Base-by-base conservation (phyloP, 345 rosid species). In the Acer saccharum region DNA sequence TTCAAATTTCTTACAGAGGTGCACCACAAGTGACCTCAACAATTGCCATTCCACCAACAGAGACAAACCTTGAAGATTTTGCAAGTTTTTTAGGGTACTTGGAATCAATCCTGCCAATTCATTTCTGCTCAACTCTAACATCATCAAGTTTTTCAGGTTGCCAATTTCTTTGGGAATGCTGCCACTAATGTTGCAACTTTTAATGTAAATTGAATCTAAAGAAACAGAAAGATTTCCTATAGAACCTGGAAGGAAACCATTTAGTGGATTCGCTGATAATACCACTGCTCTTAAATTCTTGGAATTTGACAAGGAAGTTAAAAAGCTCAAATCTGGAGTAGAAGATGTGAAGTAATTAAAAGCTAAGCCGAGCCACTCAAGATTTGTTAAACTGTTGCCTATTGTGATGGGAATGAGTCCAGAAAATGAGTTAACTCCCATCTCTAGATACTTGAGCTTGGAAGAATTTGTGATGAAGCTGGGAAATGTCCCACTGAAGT, bases 281-380 rank as follows among this genome's bases (percentile, higher is more conserved):
- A 10, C 4, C 25, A 68, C 11, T 2, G 2, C 3, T 52, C 12
- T 20, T 16, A 76, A 52, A 66, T 76, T 54, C 61, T 27, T 76
- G 21, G 55, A 76, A 23, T 76, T 76, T 43, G 68, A 55, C 48
- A 68, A 68, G 57, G 79, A 76, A 44, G 44, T 54, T 2, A 76
- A 50, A 43, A 41, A 68, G 62, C 44, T 44, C 10, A 64, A 29
- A 4, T 66, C 77, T 43, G 25, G 35, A 43, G 43, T 58, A n/a
- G 67, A 12, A 73, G 55, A 23, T 25, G 57, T 66, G 60, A 74
- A 65, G 17, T 68, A 39, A 61, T 76, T 76, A 13, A 21, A 12
- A 11, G 13, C 3, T 39, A 76, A 58, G 10, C n/a, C 23, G 2
- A 76, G 65, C 16, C 6, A 14, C 50, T 35, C n/a, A 21, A 76